Conservation (phyloP, 768 basidiomycete genomes). For the Coprinopsis strossmayeri region DNA sequence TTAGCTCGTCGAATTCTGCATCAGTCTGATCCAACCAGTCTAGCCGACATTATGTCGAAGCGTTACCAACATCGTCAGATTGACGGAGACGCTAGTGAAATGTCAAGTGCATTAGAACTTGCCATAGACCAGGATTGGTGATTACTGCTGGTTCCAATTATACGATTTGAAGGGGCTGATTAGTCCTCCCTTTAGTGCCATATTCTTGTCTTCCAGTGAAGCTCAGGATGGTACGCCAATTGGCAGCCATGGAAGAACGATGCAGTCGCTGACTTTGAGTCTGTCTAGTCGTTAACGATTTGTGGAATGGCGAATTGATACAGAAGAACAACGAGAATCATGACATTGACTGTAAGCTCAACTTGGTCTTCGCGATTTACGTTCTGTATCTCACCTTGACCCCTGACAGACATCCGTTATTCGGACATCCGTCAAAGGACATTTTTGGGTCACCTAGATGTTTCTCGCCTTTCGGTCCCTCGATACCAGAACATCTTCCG, state of each 20-base stretch:
- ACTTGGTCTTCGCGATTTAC: not conserved
- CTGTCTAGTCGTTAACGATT: constrained; percentile 61
- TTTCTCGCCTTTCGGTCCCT: constrained; percentile 76
- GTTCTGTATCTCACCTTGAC: not conserved
- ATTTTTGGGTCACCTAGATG: constrained; percentile 70
- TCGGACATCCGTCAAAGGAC: constrained; percentile 41
- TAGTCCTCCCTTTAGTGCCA: constrained; percentile 40
- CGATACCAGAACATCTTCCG: constrained; percentile 87
- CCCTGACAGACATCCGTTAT: constrained; percentile 58
- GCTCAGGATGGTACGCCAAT: constrained; percentile 63
- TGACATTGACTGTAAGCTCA: constrained; percentile 69
- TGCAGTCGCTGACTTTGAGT: constrained; percentile 1
- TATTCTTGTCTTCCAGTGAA: constrained; percentile 82
- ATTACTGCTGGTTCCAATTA: constrained; percentile 1
- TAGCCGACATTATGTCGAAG: constrained; percentile 69
- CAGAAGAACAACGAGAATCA: constrained; percentile 70
- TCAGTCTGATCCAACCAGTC: constrained; percentile 50
- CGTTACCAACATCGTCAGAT: constrained; percentile 65
- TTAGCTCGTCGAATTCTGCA: constrained; percentile 80
- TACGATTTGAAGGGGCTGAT: not conserved
- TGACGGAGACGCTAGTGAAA: constrained; percentile 73
- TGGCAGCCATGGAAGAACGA: too few relatives aligned
- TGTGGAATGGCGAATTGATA: constrained; percentile 81
- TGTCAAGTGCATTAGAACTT: constrained; percentile 74
- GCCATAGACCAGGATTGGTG: constrained; percentile 93